Conservation (phyloP, 495 filamentous ascomycete genomes). For the Xylaria curta region DNA sequence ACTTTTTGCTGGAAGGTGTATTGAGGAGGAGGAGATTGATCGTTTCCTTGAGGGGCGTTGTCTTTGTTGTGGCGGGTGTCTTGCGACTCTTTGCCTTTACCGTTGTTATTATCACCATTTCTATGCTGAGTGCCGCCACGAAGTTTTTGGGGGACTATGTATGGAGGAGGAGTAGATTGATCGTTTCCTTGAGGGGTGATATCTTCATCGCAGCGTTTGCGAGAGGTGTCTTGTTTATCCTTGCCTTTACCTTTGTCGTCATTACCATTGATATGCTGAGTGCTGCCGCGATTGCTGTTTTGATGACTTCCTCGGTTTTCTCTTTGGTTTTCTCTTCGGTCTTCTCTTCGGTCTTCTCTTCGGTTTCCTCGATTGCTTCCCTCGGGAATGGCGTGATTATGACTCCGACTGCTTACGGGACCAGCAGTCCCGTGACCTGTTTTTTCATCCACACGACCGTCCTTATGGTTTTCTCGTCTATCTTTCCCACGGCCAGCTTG, state of each 20-base stretch:
- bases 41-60: not conserved
- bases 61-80: not conserved
- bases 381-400: not conserved
- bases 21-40: not conserved
- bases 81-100: not conserved
- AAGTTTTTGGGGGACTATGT: not conserved
- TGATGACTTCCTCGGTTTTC: not conserved
- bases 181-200: not conserved
- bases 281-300: not conserved
- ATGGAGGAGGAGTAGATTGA: not conserved
- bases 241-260: not conserved
- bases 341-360: not conserved
- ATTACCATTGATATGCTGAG: not conserved
- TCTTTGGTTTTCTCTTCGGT: not conserved
- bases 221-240: not conserved
- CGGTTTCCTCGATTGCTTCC: not conserved
- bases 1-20: not conserved
- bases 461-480: not conserved
- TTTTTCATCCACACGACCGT: not conserved
- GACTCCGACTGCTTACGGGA: not conserved
- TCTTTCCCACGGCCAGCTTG: not conserved
- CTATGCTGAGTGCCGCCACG: not conserved
- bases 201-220: not conserved
- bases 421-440: not conserved
- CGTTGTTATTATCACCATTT: not conserved